Evolutionary conservation across 306 rosid genomes (phyloP), one percentile per base, ranked within the genome.

Genomic region (Nissolia schottii): DNA sequence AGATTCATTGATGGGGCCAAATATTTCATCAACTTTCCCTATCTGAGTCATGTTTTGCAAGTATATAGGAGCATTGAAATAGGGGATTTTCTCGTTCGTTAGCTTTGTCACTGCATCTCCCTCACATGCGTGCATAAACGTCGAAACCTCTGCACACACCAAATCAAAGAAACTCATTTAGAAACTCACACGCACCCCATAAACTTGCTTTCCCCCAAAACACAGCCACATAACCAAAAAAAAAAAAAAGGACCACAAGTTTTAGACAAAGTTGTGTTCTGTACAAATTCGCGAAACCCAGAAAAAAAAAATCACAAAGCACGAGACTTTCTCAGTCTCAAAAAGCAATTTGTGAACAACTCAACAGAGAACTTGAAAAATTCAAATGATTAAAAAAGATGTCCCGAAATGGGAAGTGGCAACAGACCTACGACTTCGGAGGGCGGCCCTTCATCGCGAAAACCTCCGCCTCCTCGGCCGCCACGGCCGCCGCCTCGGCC

Each of bases 401-500:
- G 13, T 27, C 15, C 6, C 8, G 20, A 55, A 22, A 53, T 28
- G 2, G 28, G n/a, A 55, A 63, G 23, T 51, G n/a, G 3, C 3
- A 34, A 89, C 95, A 16, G 3, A 91, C 97, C 99, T 28, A 89
- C 82, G 37, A 95, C 99, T 81, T 95, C 93, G 13, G 92, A 31
- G 0, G 99, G 99, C 25, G 99, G 99, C 1, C 97, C 99, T 77
- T 95, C 99, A 19, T 95, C 99, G n/a, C 96, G 96, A 43, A 75
- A 95, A 0, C 87, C 85, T 2, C 89, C 79, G 13, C 82, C 67
- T 0, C 84, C 51, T 1, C 83, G 67, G 0, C 83, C 53, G 8
- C 85, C 83, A 0, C 90, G 89, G 7, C 91, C 79, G 1, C 83
- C 57, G 51, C 80, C 77, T 0, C 97, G 83, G 9, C 91, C n/a